Evolutionary conservation across 768 basidiomycete genomes (phyloP), one percentile per base, ranked within the genome.

Genomic region (Lyophyllum semitale): DNA sequence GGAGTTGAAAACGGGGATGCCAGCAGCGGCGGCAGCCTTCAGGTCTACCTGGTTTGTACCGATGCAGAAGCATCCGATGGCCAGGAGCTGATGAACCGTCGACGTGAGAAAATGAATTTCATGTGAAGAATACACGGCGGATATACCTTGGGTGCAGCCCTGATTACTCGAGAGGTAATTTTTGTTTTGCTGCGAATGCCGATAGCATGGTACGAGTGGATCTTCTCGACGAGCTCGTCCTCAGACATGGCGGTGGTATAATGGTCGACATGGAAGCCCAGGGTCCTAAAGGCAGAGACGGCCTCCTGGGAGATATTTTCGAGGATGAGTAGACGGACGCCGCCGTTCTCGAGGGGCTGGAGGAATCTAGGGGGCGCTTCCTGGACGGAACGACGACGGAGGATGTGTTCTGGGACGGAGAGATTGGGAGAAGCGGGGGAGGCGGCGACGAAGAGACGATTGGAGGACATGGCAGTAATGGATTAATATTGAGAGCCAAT

Each of bases 31-130:
- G 23, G 95, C 94, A 2, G 89, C 85, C 47, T 68, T 57, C 43
- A 99, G 86, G 68, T 98, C 95, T 61, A 98, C 97, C 72, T 98
- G 97, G 73, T 98, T 98, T 50, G 93, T 95, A 48, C 97, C 97
- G 61, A 99, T 99, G 75, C 97, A 99, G 83, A 99, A 99, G 72
- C 97, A 99, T 11, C 97, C 96, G 59, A 98, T 93, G 66, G 88
- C 92, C 12, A 98, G 82, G 43, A 99, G 89, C 95, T 99, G 44
- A 20, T 44, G 43, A 66, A 9, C 11, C 12, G 6, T 1, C 13
- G 3, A n/a, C 12, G 40, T 35, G 4, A 9, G 13, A 25, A 48
- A 42, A 42, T 48, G 33, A 22, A 55, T 41, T 44, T 18, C 18
- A 23, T 23, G 29, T 15, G 30, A 48, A 35, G 23, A 15, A 51